Evolutionary conservation across 768 basidiomycete genomes (phyloP).

Genomic region (Lactarius hatsudake): DNA sequence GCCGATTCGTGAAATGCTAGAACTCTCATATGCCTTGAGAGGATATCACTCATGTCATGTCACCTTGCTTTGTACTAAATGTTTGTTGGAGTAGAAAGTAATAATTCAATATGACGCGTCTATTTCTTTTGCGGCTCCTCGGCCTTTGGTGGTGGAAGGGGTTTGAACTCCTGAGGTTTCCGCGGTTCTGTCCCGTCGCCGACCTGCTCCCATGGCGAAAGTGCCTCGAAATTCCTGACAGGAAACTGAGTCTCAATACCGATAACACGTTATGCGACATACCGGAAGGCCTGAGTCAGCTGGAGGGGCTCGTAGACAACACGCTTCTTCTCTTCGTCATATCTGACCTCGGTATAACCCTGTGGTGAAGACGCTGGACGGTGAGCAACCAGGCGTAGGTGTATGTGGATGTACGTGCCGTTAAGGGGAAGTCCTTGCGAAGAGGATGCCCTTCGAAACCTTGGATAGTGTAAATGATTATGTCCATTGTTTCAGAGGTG

Average conservation of each 20-base stretch:
- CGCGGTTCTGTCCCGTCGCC: constrained; percentile 59
- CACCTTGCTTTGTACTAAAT: not conserved
- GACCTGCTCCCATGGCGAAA: constrained; percentile 94
- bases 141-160: constrained; percentile 66
- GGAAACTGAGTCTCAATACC: constrained; percentile 12
- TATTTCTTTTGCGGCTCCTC: constrained; percentile 81
- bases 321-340: constrained; percentile 96
- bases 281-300: constrained; percentile 98
- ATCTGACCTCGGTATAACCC: constrained; percentile 99
- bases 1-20: constrained; percentile 9
- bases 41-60: constrained; percentile 11
- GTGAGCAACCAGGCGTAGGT: constrained; percentile 6
- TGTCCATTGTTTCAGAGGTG: constrained; percentile 1
- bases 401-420: constrained; percentile 49
- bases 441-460: constrained; percentile 97
- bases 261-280: constrained; percentile 27
- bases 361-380: constrained; percentile 34
- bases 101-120: constrained; percentile 30
- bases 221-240: constrained; percentile 85
- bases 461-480: constrained; percentile 33
- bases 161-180: constrained; percentile 72
- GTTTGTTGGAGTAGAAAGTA: not conserved
- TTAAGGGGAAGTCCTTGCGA: constrained; percentile 97
- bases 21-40: not conserved
- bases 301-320: constrained; percentile 98